Conservation (phyloP, 2,329 filamentous ascomycete species). For the Myriosclerotinia curreyana region DNA sequence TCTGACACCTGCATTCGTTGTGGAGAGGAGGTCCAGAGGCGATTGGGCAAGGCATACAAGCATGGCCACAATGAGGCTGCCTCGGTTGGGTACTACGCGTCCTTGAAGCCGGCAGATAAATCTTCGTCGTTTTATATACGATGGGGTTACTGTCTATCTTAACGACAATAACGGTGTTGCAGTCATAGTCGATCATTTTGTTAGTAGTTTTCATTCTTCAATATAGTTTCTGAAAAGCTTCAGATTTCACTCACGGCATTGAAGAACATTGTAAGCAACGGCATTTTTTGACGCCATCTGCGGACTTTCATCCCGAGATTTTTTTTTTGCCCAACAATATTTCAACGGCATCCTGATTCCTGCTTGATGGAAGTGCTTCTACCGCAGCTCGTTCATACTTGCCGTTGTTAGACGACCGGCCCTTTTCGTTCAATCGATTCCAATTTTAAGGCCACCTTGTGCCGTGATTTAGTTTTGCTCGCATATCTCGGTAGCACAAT, state of each 20-base stretch:
- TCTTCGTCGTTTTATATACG: conserved; percentile 15
- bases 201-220: not conserved
- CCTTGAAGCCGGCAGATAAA: conserved; percentile 6
- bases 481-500: conserved; percentile 19
- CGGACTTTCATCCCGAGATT: conserved; percentile 3
- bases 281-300: not conserved
- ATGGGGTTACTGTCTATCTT: conserved; percentile 6
- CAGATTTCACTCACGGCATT: not conserved
- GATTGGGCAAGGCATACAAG: conserved; percentile 10
- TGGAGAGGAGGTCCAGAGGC: not conserved
- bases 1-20: conserved; percentile 16
- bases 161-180: conserved; percentile 11
- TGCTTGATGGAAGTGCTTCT: conserved; percentile 1
- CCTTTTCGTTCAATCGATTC: conserved; percentile 17
- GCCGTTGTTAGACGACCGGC: conserved; percentile 9
- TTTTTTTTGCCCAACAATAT: conserved; percentile 9
- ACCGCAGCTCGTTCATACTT: conserved; percentile 4
- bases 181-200: conserved; percentile 1
- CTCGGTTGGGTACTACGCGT: not conserved
- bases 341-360: not conserved
- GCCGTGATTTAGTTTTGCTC: conserved; percentile 11
- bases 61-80: conserved; percentile 17
- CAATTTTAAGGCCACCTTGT: conserved; percentile 9
- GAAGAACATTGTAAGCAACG: not conserved
- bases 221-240: conserved; percentile 7